phyloP scores from a whole-genome alignment of 2,329 filamentous ascomycete genomes.

The Corynespora cassiicola region DNA sequence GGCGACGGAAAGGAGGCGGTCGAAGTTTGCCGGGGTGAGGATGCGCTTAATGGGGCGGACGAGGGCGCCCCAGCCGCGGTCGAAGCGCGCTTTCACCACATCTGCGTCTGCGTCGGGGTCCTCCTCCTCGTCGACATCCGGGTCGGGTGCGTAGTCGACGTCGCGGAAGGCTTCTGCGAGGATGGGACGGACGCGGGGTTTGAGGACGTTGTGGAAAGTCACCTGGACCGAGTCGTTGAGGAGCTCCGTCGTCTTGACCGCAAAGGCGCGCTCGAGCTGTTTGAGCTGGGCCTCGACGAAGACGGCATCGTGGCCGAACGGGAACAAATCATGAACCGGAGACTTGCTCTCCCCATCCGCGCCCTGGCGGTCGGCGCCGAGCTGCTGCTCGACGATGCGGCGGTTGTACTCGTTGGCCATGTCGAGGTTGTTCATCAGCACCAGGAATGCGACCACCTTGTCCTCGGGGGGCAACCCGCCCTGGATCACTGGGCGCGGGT shows the following conservation, averaged over 20 bases:
- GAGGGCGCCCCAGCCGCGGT: conserved; percentile 82
- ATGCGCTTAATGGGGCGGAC: conserved; percentile 85
- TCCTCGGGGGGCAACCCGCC: conserved; percentile 87
- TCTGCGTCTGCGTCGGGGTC: conserved; percentile 61
- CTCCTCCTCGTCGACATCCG: conserved; percentile 57
- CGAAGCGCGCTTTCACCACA: conserved; percentile 79
- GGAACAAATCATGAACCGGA: conserved; percentile 70
- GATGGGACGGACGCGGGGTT: conserved; percentile 81
- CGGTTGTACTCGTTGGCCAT: conserved; percentile 88
- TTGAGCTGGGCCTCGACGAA: conserved; percentile 73
- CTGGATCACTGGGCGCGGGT: conserved; percentile 79
- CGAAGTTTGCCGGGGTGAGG: conserved; percentile 78
- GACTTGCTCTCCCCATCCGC: conserved; percentile 49
- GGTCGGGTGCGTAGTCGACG: conserved; percentile 76
- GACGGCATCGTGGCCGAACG: conserved; percentile 76
- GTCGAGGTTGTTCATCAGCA: conserved; percentile 95
- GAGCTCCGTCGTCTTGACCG: conserved; percentile 79
- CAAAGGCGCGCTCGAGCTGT: conserved; percentile 74
- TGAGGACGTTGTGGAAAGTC: conserved; percentile 86
- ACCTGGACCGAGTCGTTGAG: conserved; percentile 84
- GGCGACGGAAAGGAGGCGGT: conserved; percentile 75
- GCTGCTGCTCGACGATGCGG: conserved; percentile 78
- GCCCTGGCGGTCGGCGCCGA: conserved; percentile 46
- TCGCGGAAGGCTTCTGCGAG: conserved; percentile 90
- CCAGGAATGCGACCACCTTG: conserved; percentile 85